Conservation (phyloP, 2,329 filamentous ascomycete species). For the Xylaria hypoxylon region DNA sequence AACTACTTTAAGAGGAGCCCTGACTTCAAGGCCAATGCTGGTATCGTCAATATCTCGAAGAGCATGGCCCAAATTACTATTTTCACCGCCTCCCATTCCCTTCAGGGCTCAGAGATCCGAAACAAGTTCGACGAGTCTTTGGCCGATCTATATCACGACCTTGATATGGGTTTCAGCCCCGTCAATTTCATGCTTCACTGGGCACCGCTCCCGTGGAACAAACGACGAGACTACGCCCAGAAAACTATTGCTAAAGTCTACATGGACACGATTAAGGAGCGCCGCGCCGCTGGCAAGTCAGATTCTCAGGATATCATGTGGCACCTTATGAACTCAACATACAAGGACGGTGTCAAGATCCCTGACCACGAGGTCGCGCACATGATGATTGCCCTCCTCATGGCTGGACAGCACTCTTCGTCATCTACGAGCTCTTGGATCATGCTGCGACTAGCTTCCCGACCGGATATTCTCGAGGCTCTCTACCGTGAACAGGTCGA, state of each 20-base stretch:
- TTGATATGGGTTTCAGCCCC: slow-evolving; percentile 89
- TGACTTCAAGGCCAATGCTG: slow-evolving; percentile 74
- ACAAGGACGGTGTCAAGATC: slow-evolving; percentile 84
- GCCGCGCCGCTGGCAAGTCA: slow-evolving; percentile 65
- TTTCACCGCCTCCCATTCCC: slow-evolving; percentile 86
- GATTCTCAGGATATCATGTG: slow-evolving; percentile 84
- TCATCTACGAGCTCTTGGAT: slow-evolving; percentile 89
- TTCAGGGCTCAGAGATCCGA: slow-evolving; percentile 87
- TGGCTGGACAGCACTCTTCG: slow-evolving; percentile 92
- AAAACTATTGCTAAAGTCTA: slow-evolving; percentile 84
- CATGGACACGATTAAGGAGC: slow-evolving; percentile 81
- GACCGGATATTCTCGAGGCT: slow-evolving; percentile 82
- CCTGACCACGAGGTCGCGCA: slow-evolving; percentile 87
- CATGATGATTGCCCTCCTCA: slow-evolving; percentile 94
- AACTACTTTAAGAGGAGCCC: slow-evolving; percentile 77
- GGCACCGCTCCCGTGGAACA: slow-evolving; percentile 90
- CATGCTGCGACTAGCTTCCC: slow-evolving; percentile 80
- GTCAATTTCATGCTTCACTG: slow-evolving; percentile 93
- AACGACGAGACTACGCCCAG: slow-evolving; percentile 82
- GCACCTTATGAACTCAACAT: slow-evolving; percentile 86
- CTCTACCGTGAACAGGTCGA: slow-evolving; percentile 84
- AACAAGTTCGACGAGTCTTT: slow-evolving; percentile 83
- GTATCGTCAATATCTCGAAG: slow-evolving; percentile 77
- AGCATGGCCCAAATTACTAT: slow-evolving; percentile 89
- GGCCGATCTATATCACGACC: slow-evolving; percentile 85